These are phyloP conservation scores for Setomelanomma holmii DNA, from an alignment of 2,329 filamentous ascomycete genomes.

Conservation along the genomic window DNA sequence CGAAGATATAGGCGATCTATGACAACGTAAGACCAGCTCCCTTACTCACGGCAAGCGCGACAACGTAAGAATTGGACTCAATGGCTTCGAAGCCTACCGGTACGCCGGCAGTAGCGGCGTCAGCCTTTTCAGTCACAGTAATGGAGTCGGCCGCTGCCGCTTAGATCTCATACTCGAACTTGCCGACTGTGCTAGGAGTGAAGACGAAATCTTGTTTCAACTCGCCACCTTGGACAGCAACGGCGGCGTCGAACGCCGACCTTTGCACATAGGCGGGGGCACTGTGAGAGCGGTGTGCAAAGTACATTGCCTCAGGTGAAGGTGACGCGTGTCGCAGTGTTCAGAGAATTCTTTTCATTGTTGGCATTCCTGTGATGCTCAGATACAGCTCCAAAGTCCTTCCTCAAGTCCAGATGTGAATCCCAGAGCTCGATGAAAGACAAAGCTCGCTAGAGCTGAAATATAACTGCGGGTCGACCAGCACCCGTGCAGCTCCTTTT, in stretches of 20 bases:
- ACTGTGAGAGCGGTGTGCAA: too few species aligned
- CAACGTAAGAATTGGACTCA: constrained; percentile 24
- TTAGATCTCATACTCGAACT: constrained; percentile 32
- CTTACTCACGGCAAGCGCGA: constrained; percentile 24
- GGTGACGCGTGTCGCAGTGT: too few species aligned
- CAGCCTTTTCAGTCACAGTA: constrained; percentile 29
- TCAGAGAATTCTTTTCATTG: too few species aligned
- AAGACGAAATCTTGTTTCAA: constrained; percentile 32
- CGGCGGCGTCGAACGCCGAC: constrained; percentile 13
- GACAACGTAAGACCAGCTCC: constrained; percentile 27
- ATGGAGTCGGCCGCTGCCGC: constrained; percentile 19
- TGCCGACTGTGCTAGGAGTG: constrained; percentile 27
- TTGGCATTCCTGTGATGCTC: too few species aligned
- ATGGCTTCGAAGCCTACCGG: constrained; percentile 30
- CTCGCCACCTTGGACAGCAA: constrained; percentile 20
- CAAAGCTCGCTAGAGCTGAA: too few species aligned
- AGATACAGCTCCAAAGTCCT: too few species aligned
- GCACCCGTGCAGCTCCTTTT: too few species aligned
- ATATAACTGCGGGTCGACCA: too few species aligned
- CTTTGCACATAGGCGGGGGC: too few species aligned
- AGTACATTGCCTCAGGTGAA: too few species aligned
- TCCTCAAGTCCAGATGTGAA: too few species aligned
- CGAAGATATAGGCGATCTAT: constrained; percentile 35
- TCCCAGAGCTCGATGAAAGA: too few species aligned
- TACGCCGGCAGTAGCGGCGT: constrained; percentile 17